These are phyloP conservation scores for Basipetospora chlamydospora DNA, from an alignment of 2,329 filamentous ascomycete genomes.

Conservation along the genomic window DNA sequence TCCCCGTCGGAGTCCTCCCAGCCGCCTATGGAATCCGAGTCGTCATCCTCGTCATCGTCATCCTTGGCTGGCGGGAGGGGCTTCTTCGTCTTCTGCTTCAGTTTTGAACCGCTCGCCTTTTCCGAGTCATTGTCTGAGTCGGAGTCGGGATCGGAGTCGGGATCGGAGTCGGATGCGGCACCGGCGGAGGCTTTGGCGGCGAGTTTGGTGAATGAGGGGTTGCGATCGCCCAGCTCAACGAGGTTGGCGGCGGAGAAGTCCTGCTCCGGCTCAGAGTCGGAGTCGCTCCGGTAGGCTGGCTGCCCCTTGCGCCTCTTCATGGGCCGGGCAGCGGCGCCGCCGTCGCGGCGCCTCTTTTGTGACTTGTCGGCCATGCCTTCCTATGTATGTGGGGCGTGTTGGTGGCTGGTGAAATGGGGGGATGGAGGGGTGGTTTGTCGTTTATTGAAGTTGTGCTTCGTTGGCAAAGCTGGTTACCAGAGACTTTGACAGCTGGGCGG, in stretches of 20 bases:
- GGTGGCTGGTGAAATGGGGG: neutral
- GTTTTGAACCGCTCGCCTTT: no score
- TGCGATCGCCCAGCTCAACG: constrained; percentile 42
- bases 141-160: constrained; percentile 18
- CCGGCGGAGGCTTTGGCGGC: constrained; percentile 35
- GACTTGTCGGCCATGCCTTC: constrained; percentile 14
- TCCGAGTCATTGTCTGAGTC: constrained; percentile 17
- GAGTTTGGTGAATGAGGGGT: no score
- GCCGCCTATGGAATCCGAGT: constrained; percentile 8
- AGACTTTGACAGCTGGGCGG: no score
- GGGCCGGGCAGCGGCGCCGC: constrained; percentile 23
- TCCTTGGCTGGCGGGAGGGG: constrained; percentile 11
- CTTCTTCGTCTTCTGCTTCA: constrained; percentile 15
- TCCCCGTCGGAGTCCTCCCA: constrained; percentile 19
- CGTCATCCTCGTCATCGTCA: constrained; percentile 14
- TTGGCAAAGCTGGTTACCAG: no score
- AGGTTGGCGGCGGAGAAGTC: constrained; percentile 37
- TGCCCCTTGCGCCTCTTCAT: constrained; percentile 33
- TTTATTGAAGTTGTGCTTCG: no score
- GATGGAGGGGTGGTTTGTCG: neutral
- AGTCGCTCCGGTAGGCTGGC: constrained; percentile 36
- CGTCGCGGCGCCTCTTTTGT: constrained; percentile 18
- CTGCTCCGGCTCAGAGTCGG: constrained; percentile 25
- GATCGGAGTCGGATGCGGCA: constrained; percentile 21
- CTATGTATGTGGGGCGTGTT: neutral